These are phyloP conservation scores for Benincasa hispida DNA, from an alignment of 306 rosid species.

Conservation along the genomic window DNA sequence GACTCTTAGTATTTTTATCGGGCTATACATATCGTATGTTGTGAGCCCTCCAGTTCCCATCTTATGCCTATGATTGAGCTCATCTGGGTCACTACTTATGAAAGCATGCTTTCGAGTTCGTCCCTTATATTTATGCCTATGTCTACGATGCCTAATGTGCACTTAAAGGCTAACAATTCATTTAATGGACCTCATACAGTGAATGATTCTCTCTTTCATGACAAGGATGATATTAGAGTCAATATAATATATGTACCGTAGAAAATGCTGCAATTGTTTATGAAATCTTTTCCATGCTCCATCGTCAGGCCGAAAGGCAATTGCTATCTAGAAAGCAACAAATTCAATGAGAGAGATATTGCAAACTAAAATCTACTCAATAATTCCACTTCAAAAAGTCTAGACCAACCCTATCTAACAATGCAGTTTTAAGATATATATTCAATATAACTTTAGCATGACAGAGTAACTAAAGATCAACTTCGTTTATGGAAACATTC, in stretches of 20 bases:
- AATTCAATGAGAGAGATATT: conserved; percentile 2
- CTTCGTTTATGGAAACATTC: neutral
- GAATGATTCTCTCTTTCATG: neutral
- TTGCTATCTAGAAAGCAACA: conserved; percentile 42
- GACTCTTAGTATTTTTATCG: too few relatives aligned
- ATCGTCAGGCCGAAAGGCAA: conserved; percentile 93
- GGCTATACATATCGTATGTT: too few relatives aligned
- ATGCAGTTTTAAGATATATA: neutral
- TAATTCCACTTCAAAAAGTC: neutral
- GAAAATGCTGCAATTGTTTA: conserved; percentile 90
- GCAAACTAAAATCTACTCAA: neutral
- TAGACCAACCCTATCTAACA: neutral
- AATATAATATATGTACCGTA: conserved; percentile 31
- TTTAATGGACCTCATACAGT: neutral
- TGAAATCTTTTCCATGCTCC: conserved; percentile 98
- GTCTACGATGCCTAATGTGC: too few relatives aligned
- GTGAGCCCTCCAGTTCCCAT: too few relatives aligned
- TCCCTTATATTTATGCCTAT: too few relatives aligned
- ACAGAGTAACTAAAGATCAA: too few relatives aligned
- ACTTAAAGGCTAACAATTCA: too few relatives aligned
- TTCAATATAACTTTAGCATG: neutral
- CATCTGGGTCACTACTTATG: too few relatives aligned
- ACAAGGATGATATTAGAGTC: neutral
- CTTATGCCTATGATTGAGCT: too few relatives aligned
- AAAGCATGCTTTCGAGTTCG: too few relatives aligned